These are phyloP conservation scores for Pisolithus orientalis DNA, from an alignment of 768 basidiomycete species.

Conservation along the genomic window DNA sequence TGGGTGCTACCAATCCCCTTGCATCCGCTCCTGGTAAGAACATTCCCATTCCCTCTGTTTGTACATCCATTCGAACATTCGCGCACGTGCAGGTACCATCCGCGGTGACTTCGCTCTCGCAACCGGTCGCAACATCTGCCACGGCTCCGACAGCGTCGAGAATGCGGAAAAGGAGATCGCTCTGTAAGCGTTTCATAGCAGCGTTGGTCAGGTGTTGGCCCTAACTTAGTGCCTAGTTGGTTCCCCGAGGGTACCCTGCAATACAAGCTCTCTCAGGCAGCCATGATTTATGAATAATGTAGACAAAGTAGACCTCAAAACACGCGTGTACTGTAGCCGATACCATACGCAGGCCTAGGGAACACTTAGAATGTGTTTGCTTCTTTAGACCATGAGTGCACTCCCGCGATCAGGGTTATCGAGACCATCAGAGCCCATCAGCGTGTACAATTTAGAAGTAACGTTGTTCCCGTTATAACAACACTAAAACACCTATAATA, in stretches of 20 bases:
- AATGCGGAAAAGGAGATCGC: constrained; percentile 91
- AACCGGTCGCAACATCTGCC: constrained; percentile 92
- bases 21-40: constrained; percentile 73
- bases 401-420: no score
- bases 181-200: constrained; percentile 49
- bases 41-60: background rate
- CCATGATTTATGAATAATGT: constrained; percentile 72
- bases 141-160: constrained; percentile 86
- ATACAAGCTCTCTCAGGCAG: constrained; percentile 57
- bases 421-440: no score
- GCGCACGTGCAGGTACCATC: constrained; percentile 63
- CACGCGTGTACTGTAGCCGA: no score
- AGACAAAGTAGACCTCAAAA: background rate
- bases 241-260: constrained; percentile 83
- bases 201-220: background rate
- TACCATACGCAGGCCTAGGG: no score
- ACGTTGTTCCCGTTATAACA: no score
- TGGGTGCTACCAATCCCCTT: constrained; percentile 96
- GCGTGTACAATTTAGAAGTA: no score
- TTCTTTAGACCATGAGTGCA: no score
- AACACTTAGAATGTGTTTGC: no score
- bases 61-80: background rate
- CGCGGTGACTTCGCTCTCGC: constrained; percentile 94
- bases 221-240: constrained; percentile 48
- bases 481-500: background rate